These are phyloP conservation scores for Aspergillus eucalypticola DNA, from an alignment of 2,329 filamentous ascomycete species.

Conservation along the genomic window DNA sequence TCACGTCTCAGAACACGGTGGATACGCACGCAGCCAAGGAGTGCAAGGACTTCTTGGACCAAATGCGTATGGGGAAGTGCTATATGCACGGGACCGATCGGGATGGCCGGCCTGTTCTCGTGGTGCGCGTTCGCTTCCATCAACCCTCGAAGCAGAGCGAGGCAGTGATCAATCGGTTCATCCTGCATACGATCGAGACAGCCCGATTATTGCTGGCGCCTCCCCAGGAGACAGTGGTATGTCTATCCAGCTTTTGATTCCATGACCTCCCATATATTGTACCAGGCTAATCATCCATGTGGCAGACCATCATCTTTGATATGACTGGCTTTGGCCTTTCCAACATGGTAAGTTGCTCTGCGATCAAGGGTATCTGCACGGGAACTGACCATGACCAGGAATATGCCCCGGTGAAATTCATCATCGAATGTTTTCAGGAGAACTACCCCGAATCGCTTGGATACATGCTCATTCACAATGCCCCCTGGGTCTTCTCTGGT, in stretches of 20 bases:
- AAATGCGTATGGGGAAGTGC: conserved; percentile 86
- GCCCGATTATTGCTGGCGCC: conserved; percentile 75
- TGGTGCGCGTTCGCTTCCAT: conserved; percentile 79
- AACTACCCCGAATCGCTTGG: conserved; percentile 94
- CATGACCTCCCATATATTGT: no score
- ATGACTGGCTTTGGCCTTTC: conserved; percentile 91
- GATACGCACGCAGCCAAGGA: conserved; percentile 64
- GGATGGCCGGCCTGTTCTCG: conserved; percentile 76
- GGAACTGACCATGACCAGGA: conserved; percentile 54
- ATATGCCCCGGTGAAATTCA: conserved; percentile 94
- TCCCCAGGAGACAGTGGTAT: conserved; percentile 85
- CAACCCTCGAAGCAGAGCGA: conserved; percentile 82
- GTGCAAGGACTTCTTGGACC: conserved; percentile 73
- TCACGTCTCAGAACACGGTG: conserved; percentile 59
- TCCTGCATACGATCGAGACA: conserved; percentile 90
- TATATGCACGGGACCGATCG: conserved; percentile 85
- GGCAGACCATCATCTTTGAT: conserved; percentile 84
- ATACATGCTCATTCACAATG: conserved; percentile 87
- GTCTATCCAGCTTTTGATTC: conserved; percentile 29
- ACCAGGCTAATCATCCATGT: background rate
- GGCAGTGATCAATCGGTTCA: conserved; percentile 79
- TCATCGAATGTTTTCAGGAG: conserved; percentile 97
- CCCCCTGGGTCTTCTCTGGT: conserved; percentile 90
- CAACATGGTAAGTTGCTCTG: conserved; percentile 71
- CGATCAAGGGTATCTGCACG: no score